phyloP scores from a whole-genome alignment of 2,329 filamentous ascomycete genomes.

The Aspergillus cejpii region DNA sequence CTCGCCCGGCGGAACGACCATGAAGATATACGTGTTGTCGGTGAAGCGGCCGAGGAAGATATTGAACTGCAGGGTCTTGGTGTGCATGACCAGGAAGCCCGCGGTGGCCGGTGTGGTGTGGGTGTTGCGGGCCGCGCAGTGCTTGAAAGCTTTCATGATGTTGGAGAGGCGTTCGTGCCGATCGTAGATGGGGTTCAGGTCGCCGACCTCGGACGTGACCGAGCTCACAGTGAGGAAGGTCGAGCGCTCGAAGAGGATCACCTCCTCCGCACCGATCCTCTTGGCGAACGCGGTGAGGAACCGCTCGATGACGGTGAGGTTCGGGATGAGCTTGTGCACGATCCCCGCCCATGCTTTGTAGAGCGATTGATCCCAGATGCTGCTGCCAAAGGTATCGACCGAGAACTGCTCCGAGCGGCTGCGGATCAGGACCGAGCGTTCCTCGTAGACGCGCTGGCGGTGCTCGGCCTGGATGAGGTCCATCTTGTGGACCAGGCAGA shows the following conservation, averaged over 20 bases:
- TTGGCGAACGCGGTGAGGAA: slow-evolving; percentile 76
- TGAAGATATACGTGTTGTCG: slow-evolving; percentile 93
- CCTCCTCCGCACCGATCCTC: slow-evolving; percentile 85
- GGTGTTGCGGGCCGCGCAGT: slow-evolving; percentile 50
- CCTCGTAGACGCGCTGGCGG: slow-evolving; percentile 75
- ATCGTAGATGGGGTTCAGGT: slow-evolving; percentile 79
- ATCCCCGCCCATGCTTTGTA: slow-evolving; percentile 99
- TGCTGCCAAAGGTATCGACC: slow-evolving; percentile 85
- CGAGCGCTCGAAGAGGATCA: slow-evolving; percentile 89
- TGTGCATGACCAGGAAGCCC: slow-evolving; percentile 43
- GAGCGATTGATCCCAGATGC: slow-evolving; percentile 96
- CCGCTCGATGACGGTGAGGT: slow-evolving; percentile 77
- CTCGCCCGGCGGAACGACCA: slow-evolving; percentile 84
- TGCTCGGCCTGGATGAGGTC: slow-evolving; percentile 79
- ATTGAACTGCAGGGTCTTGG: slow-evolving; percentile 62
- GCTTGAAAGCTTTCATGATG: slow-evolving; percentile 98
- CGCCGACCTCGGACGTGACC: slow-evolving; percentile 69
- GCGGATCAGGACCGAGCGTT: slow-evolving; percentile 69
- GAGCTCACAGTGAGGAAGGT: slow-evolving; percentile 95
- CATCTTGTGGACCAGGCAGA: slow-evolving; percentile 98
- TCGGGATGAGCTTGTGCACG: slow-evolving; percentile 96
- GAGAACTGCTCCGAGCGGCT: slow-evolving; percentile 66
- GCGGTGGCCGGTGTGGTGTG: slow-evolving; percentile 40
- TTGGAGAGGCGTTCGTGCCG: slow-evolving; percentile 92
- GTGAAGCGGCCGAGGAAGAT: slow-evolving; percentile 94